These are phyloP conservation scores for Nyctanthes arbortristis DNA, from an alignment of 257 asterid species.

Conservation along the genomic window DNA sequence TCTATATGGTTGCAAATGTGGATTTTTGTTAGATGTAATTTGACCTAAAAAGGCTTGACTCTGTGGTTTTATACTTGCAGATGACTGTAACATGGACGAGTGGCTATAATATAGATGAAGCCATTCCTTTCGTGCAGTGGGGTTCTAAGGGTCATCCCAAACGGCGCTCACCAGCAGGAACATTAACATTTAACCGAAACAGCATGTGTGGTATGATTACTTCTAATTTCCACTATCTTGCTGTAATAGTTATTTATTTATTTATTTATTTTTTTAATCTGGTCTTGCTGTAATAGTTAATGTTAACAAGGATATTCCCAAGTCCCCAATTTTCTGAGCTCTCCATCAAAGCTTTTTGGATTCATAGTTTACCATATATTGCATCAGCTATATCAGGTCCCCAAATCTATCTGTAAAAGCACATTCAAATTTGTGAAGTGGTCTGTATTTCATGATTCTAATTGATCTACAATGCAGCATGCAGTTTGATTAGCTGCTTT, in stretches of 20 bases:
- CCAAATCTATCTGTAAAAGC: too few relatives aligned
- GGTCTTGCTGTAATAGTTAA: too few relatives aligned
- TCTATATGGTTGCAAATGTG: not conserved
- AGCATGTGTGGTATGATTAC: conserved; percentile 50
- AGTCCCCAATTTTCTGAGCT: too few relatives aligned
- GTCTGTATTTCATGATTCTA: not conserved
- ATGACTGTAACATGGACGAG: conserved; percentile 74
- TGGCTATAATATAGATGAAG: conserved; percentile 60
- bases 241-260: not conserved
- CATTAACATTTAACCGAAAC: conserved; percentile 41
- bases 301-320: too few relatives aligned
- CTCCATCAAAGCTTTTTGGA: too few relatives aligned
- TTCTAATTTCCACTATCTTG: not conserved
- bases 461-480: too few relatives aligned
- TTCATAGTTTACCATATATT: too few relatives aligned
- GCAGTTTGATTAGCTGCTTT: not conserved
- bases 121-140: conserved; percentile 53
- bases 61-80: conserved; percentile 21
- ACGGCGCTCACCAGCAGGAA: conserved; percentile 47
- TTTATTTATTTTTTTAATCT: too few relatives aligned
- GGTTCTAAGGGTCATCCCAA: conserved; percentile 33
- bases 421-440: not conserved
- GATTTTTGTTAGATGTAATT: conserved; percentile 1
- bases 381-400: too few relatives aligned
- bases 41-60: not conserved